Evolutionary conservation across 768 basidiomycete species (phyloP).

Genomic region (Naganishia vishniacii): DNA sequence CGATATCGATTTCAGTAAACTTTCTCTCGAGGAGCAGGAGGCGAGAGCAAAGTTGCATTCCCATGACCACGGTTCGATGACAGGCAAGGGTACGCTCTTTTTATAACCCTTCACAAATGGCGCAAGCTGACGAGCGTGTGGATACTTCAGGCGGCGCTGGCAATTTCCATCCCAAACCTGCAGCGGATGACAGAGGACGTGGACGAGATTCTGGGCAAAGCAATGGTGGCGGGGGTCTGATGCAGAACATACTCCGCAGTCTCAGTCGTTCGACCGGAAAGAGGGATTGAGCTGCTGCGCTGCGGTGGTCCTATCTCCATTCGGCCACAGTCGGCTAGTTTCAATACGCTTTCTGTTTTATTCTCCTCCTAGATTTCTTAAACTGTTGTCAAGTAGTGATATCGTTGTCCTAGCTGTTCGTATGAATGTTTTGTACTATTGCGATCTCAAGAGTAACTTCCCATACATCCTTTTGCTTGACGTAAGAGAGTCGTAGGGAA

Average conservation of each 20-base stretch:
- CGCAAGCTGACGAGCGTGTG: not conserved
- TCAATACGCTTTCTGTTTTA: not conserved
- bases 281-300: not conserved
- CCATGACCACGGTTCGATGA: constrained; percentile 26
- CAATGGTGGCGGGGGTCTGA: constrained; percentile 30
- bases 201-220: constrained; percentile 27
- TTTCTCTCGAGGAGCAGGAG: constrained; percentile 42
- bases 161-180: constrained; percentile 5
- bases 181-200: constrained; percentile 28
- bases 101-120: constrained; percentile 10
- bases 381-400: too few species aligned
- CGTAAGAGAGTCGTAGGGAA: too few species aligned
- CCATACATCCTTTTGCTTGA: too few species aligned
- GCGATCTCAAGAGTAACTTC: too few species aligned
- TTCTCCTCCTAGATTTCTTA: too few species aligned
- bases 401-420: too few species aligned
- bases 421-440: too few species aligned
- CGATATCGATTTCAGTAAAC: constrained; percentile 30
- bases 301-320: too few species aligned
- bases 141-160: constrained; percentile 1
- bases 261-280: constrained; percentile 35
- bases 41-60: constrained; percentile 37
- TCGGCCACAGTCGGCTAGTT: too few species aligned
- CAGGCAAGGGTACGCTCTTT: constrained; percentile 36
- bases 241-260: constrained; percentile 40